Percentiles rank a stretch among this genome's conserved stretches.
Conservation (phyloP, 169 alveolate species). For the Plasmodium ovale region DNA sequence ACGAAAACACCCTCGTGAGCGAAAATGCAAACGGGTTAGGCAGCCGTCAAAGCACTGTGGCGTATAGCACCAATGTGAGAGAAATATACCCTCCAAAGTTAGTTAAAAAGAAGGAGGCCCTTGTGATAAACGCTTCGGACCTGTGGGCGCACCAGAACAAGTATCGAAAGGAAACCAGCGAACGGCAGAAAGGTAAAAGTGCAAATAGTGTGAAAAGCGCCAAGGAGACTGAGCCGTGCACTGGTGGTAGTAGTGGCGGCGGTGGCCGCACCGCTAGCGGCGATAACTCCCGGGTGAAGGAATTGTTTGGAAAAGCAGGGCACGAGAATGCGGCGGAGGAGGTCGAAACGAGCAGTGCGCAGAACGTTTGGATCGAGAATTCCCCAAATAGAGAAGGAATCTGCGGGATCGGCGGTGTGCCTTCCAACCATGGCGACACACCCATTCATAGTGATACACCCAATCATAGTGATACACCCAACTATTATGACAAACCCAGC, state of each 20-base stretch:
- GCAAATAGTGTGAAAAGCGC: conserved; percentile 56
- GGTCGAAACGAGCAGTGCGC: not conserved
- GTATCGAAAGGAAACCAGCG: conserved; percentile 66
- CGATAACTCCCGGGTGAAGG: not conserved
- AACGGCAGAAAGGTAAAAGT: conserved; percentile 50
- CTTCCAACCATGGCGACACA: too few relatives aligned
- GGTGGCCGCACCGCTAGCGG: not conserved
- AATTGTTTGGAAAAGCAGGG: not conserved
- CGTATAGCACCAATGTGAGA: conserved; percentile 34
- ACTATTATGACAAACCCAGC: not conserved
- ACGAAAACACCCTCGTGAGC: not conserved
- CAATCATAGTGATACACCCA: not conserved
- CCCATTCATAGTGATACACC: too few relatives aligned
- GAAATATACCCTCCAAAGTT: conserved; percentile 43
- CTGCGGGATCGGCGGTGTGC: too few relatives aligned
- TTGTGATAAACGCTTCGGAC: conserved; percentile 81
- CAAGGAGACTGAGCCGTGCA: conserved; percentile 24
- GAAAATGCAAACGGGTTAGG: not conserved
- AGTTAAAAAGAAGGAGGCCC: conserved; percentile 74
- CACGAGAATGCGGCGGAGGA: not conserved
- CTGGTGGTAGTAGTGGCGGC: not conserved
- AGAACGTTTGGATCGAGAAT: not conserved
- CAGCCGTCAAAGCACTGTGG: conserved; percentile 3
- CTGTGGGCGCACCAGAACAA: conserved; percentile 83
- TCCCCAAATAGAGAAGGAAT: too few relatives aligned